Evolutionary conservation across 2,329 filamentous ascomycete genomes (phyloP), one percentile per base, ranked within the genome.

Genomic region (Aureobasidium sp.): DNA sequence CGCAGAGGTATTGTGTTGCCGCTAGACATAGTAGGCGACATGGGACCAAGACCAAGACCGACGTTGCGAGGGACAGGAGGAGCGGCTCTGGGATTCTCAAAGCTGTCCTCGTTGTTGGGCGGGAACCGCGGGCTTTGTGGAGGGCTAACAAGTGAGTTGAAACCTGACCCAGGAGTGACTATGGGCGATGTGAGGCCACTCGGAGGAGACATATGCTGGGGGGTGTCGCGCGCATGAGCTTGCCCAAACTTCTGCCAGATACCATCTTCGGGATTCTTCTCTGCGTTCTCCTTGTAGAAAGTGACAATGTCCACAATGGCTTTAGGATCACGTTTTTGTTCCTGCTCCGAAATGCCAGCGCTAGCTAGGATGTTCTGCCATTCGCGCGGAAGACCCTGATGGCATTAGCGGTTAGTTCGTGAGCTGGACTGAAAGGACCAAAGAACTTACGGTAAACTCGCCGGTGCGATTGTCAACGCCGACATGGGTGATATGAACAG

Each of bases 201-300:
- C 11, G 67, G 68, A 49, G 67, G 63, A 35, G 65, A 61, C 63
- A 65, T 72, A 70, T 69, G 74, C 71, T 67, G 74, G 67, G 74
- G 76, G 70, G 72, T 74, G 65, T 77, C 74, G 62, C 78, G 77
- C 11, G 86, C 81, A 70, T 87, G 86, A 59, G 89, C 91, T 77
- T 96, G 87, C 70, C 95, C 91, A 74, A 99, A 97, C 75, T 99
- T 99, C 75, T 97, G 92, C 80, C 94, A 90, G 62, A 94, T 88
- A 69, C 90, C 89, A 70, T 96, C 90, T 72, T 97, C 91, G 64
- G 86, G 85, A 63, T 85, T 85, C 68, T 81, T 84, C 68, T 93
- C 90, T 29, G 90, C 88, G 66, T 91, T 96, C 77, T 96, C 93
- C 74, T 97, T 95, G 81, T 96, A 97, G 74, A 97, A 97, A 63